Percentiles rank a stretch among this genome's conserved stretches.
Evolutionary conservation across 495 filamentous ascomycete genomes (phyloP).

Genomic region (Tuber brumale): DNA sequence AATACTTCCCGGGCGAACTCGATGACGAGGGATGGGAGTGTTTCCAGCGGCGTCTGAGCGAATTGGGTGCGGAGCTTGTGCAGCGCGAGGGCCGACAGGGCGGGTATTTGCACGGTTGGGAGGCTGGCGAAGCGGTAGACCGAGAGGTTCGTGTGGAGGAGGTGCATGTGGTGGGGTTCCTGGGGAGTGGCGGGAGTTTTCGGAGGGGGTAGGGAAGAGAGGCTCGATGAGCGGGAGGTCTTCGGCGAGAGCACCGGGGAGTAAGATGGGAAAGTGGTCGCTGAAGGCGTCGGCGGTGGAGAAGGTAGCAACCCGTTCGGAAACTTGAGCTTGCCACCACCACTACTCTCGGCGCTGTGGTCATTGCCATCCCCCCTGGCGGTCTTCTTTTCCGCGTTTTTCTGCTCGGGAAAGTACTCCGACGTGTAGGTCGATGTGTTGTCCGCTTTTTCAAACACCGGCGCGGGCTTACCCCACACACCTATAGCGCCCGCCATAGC

Average conservation of each 20-base stretch:
- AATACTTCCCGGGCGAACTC: conserved; percentile 20
- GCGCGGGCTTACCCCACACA: conserved; percentile 33
- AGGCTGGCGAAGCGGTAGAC: conserved; percentile 20
- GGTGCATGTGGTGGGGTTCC: conserved; percentile 10
- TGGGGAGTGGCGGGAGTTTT: neutral
- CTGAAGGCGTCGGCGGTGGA: conserved; percentile 16
- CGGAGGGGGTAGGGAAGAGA: neutral
- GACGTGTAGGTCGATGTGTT: conserved; percentile 27
- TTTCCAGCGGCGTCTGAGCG: conserved; percentile 1
- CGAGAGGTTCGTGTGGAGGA: conserved; percentile 15
- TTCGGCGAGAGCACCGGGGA: conserved; percentile 17
- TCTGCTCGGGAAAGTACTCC: conserved; percentile 17
- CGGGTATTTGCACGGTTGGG: conserved; percentile 14
- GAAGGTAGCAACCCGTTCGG: conserved; percentile 16
- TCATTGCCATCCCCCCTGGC: neutral
- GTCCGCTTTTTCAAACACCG: conserved; percentile 16
- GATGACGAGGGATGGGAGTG: conserved; percentile 15
- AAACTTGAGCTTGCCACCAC: conserved; percentile 5
- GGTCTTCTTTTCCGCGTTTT: neutral
- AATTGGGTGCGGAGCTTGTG: conserved; percentile 17
- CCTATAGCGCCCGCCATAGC: conserved; percentile 32
- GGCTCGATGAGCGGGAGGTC: neutral
- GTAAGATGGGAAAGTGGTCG: conserved; percentile 21
- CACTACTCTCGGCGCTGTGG: neutral
- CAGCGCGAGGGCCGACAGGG: conserved; percentile 19